phyloP scores from a whole-genome alignment of 495 filamentous ascomycete genomes.

The Aspergillus sclerotiicarbonarius region DNA sequence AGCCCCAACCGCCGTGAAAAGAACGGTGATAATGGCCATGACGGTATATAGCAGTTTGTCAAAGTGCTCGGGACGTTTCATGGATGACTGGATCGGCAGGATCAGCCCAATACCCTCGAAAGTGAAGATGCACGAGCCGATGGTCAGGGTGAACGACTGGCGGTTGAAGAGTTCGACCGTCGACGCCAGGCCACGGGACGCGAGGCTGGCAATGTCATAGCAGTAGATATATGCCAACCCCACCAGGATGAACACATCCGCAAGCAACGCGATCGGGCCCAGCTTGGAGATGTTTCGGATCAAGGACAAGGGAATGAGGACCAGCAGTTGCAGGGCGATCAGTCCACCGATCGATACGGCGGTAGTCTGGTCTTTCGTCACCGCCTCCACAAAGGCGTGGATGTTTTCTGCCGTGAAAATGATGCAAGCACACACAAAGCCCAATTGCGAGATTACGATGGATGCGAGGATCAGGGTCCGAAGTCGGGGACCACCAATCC shows the following conservation, averaged over 20 bases:
- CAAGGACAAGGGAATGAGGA: conserved; percentile 82
- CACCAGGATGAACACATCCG: conserved; percentile 84
- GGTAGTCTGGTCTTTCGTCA: conserved; percentile 58
- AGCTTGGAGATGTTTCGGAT: conserved; percentile 89
- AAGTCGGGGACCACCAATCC: conserved; percentile 80
- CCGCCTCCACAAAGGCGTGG: conserved; percentile 76
- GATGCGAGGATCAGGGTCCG: conserved; percentile 73
- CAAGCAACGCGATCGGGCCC: conserved; percentile 75
- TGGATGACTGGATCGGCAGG: conserved; percentile 90
- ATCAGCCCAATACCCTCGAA: conserved; percentile 94
- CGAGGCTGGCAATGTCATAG: conserved; percentile 78
- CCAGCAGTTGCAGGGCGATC: conserved; percentile 81
- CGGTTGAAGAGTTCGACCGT: conserved; percentile 80
- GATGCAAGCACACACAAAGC: conserved; percentile 91
- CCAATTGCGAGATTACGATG: conserved; percentile 83
- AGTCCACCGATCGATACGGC: conserved; percentile 71
- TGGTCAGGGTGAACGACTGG: conserved; percentile 82
- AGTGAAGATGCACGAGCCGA: conserved; percentile 93
- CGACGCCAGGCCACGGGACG: conserved; percentile 61
- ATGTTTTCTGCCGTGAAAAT: conserved; percentile 91
- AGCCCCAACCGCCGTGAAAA: conserved; percentile 84
- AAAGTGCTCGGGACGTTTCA: conserved; percentile 80
- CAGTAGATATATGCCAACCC: conserved; percentile 87
- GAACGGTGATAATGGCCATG: conserved; percentile 83
- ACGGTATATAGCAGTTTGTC: conserved; percentile 73